phyloP scores from a whole-genome alignment of 768 basidiomycete genomes.

The Lactarius vividus region DNA sequence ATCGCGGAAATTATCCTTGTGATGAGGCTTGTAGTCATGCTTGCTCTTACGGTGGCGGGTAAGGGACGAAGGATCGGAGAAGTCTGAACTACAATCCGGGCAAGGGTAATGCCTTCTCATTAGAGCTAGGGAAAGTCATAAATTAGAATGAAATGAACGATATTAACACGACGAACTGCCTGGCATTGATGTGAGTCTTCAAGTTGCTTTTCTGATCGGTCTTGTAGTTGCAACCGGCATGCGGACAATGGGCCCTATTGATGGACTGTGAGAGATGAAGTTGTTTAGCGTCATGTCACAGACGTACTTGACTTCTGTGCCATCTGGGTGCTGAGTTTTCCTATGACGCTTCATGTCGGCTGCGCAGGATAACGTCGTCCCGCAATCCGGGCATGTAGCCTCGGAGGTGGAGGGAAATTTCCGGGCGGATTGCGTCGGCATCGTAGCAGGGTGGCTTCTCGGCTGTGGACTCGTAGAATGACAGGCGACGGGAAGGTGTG shows the following conservation, averaged over 20 bases:
- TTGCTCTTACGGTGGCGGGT: conserved; percentile 10
- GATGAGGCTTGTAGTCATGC: conserved; percentile 17
- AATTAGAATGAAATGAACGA: not conserved
- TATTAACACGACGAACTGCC: conserved; percentile 12
- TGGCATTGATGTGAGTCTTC: not conserved
- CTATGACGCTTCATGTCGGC: conserved; percentile 20
- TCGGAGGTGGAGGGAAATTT: not conserved
- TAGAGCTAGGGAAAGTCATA: not conserved
- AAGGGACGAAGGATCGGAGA: conserved; percentile 8
- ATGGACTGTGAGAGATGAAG: not conserved
- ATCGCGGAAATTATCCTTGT: not conserved
- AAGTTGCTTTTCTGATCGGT: conserved; percentile 10
- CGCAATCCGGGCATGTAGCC: conserved; percentile 12
- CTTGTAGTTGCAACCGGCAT: conserved; percentile 5
- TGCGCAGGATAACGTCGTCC: conserved; percentile 1
- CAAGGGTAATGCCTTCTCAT: not conserved
- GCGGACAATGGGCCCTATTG: conserved; percentile 11
- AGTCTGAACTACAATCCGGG: not conserved
- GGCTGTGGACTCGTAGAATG: not conserved
- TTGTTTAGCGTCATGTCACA: not conserved
- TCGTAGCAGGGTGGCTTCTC: not conserved
- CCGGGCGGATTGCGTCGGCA: not conserved
- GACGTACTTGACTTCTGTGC: conserved; percentile 16
- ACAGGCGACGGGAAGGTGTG: not conserved
- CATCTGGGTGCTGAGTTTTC: conserved; percentile 10